These are phyloP conservation scores for Saccharomycopsis synnaedendra DNA, from an alignment of 805 yeast species.

Conservation along the genomic window DNA sequence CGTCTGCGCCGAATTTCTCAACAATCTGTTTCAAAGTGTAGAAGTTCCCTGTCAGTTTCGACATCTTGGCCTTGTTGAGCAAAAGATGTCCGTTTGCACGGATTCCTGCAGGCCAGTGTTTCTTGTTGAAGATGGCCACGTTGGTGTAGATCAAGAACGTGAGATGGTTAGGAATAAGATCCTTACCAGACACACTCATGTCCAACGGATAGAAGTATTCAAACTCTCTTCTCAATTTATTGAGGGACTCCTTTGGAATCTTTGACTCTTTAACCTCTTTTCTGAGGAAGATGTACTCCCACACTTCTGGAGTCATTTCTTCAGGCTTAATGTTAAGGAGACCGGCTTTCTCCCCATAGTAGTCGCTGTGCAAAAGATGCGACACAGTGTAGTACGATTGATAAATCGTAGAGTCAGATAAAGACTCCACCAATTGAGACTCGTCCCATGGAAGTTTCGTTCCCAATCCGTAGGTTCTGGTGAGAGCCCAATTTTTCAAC, in stretches of 20 bases:
- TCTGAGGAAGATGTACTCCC: constrained; percentile 79
- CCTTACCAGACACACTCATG: constrained; percentile 88
- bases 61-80: constrained; percentile 95
- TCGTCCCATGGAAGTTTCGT: constrained; percentile 95
- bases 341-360: constrained; percentile 69
- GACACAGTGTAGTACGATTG: constrained; percentile 90
- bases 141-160: constrained; percentile 91
- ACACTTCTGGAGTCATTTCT: constrained; percentile 85
- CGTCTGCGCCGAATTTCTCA: constrained; percentile 93
- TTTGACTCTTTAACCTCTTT: constrained; percentile 43
- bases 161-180: constrained; percentile 92
- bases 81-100: constrained; percentile 93
- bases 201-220: constrained; percentile 96
- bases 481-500: constrained; percentile 97
- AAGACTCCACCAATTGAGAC: constrained; percentile 82
- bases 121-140: constrained; percentile 73
- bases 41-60: constrained; percentile 95
- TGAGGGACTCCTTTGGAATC: constrained; percentile 57
- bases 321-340: constrained; percentile 64
- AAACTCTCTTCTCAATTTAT: constrained; percentile 79
- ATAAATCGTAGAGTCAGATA: constrained; percentile 92
- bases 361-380: constrained; percentile 78
- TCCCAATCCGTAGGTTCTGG: constrained; percentile 94
- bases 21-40: constrained; percentile 79
- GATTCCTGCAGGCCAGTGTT: constrained; percentile 88